Base-by-base conservation (phyloP, 352 stramenopile species). In the Pythium brassicae region DNA sequence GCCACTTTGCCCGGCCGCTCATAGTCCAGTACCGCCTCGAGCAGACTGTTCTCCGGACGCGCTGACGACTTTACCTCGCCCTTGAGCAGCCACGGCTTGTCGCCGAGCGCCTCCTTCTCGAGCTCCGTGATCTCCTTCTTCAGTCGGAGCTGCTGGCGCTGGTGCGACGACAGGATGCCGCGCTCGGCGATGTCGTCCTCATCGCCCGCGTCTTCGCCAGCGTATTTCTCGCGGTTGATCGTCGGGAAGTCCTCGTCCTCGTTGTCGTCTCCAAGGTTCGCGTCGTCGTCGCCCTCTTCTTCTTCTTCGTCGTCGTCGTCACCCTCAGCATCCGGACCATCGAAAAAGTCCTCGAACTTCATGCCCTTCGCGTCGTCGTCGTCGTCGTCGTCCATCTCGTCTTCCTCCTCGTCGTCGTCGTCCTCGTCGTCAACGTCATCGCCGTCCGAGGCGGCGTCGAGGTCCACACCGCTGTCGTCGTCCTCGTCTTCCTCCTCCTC, bases 41-140 rank as follows among this genome's bases (percentile, higher is more conserved):
- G 66, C 59, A 98, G 81, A 77, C 89, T 97, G 69, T 98, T 96
- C 51, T 96, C 81, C 10, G 92, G 89, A 66, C 92, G 88, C 32
- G 83, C 80, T 14, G 73, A 81, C 0, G 83, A 92, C 47, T 79
- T 87, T 26, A 94, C 82, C 69, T 98, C 94, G 60, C 94, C 94
- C 59, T 91, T 95, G 68, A 98, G 83, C 68, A 87, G 65, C 94
- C 94, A 98, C 29, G 89, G 89, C 66, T 98, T 98, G 55, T 98
- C 91, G 5, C 82, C 74, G n/a, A 98, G 71, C 19, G 94, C 78
- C 61, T 94, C 76, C 39, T 92, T 63, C 61, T 97, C 90, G 46
- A 97, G 68, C 47, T 92, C 71, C 43, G 85, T 78, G 57, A 97
- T 97, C 53, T 97, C 72, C 53, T 91, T 75, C 55, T 89, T 74